Evolutionary conservation across 768 basidiomycete species (phyloP).

Genomic region (Podaxis sp.): DNA sequence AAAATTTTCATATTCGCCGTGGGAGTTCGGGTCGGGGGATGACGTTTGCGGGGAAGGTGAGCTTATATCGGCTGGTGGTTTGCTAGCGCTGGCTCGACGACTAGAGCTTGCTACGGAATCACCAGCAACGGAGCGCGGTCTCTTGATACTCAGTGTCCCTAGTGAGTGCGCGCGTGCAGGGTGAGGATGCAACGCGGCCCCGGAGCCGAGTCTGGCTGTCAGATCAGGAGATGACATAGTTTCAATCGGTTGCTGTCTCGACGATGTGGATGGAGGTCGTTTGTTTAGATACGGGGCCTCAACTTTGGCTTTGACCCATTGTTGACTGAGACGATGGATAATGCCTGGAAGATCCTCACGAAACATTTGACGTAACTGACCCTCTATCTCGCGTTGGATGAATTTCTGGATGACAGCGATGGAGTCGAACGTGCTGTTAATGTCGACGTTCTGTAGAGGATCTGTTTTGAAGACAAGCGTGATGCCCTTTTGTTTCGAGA

Average conservation of each 20-base stretch:
- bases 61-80: slow-evolving; percentile 16
- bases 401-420: slow-evolving; percentile 98
- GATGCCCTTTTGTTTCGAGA: slow-evolving; percentile 96
- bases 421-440: slow-evolving; percentile 96
- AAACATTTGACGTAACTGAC: slow-evolving; percentile 97
- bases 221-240: slow-evolving; percentile 42
- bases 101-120: slow-evolving; percentile 35
- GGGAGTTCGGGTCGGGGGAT: slow-evolving; percentile 23
- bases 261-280: slow-evolving; percentile 33
- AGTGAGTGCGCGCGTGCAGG: slow-evolving; percentile 25
- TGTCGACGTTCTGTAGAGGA: slow-evolving; percentile 96
- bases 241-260: slow-evolving; percentile 33
- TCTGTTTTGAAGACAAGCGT: slow-evolving; percentile 99
- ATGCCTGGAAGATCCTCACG: slow-evolving; percentile 95
- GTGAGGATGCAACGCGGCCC: slow-evolving; percentile 20
- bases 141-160: slow-evolving; percentile 21
- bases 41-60: slow-evolving; percentile 20
- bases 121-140: slow-evolving; percentile 42
- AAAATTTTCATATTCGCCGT: slow-evolving; percentile 69
- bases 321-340: slow-evolving; percentile 92
- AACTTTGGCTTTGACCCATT: slow-evolving; percentile 93
- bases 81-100: slow-evolving; percentile 18
- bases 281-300: slow-evolving; percentile 85
- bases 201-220: slow-evolving; percentile 18
- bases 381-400: slow-evolving; percentile 96